Base-by-base conservation (phyloP, 2,329 filamentous ascomycete genomes). In the Hortaea werneckii region DNA sequence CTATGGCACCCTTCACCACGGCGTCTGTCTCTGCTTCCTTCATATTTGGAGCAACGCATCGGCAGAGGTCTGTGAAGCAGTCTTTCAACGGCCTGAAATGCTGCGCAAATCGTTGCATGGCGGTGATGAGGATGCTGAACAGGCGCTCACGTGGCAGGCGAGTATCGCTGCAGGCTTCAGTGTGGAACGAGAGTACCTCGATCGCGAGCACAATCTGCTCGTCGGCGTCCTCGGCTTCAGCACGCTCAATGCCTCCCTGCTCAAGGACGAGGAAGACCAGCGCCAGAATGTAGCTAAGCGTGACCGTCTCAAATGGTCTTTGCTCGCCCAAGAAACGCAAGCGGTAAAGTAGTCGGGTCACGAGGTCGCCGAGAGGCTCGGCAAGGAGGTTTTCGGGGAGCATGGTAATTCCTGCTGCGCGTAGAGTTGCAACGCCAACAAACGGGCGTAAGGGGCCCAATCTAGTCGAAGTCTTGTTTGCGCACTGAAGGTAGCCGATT, bases 71-170 rank as follows among this genome's bases (percentile, higher is more conserved):
- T 44, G 84, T 76, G 52, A 98, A 78, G 58, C 87, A 94, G 65
- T 98, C 92, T 64, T 90, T 95, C 67, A 95, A 80, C 47, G 89
- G 73, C 67, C 95, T 95, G 71, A 95, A 95, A 66, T 98, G 92
- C 60, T 94, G 88, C 39, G 81, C 83, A 64, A 94, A 95, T 49
- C 70, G 77, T 62, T 94, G 86, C 85, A 98, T 94, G 1, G 88
- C 83, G 39, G 73, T 73, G 46, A 95, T 82, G 34, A 98, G 72
- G 3, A 77, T 74, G 2, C 77, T 71, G 4, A 96, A 66, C 34
- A 95, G 73, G 48, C 88, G 79, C 43, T 78, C 75, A 6, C 92
- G 81, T 29, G 90, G 88, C 27, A 95, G 76, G 29, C 81, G 77
- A 43, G 78, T 73, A 56, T 95, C 85, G 29, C 79, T 75, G 61